Conservation (phyloP, 2,329 filamentous ascomycete species). For the Zasmidium citrigriseum region DNA sequence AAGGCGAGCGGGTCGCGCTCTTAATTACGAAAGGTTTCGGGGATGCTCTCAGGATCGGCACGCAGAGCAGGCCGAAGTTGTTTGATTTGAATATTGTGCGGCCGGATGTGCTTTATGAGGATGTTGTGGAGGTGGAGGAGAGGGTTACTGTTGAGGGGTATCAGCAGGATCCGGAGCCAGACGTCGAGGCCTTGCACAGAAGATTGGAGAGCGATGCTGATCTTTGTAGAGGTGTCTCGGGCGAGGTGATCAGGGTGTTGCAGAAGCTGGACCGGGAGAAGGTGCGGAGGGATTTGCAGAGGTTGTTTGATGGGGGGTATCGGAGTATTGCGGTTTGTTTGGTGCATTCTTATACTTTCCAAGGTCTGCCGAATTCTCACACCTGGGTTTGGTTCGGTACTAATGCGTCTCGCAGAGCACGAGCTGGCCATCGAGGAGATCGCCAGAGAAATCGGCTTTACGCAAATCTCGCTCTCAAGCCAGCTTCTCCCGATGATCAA, state of each 20-base stretch:
- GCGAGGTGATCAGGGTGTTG: constrained; percentile 72
- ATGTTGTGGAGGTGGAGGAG: constrained; percentile 81
- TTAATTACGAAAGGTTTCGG: constrained; percentile 82
- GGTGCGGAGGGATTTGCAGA: constrained; percentile 61
- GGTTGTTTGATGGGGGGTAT: constrained; percentile 67
- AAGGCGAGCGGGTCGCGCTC: constrained; percentile 81
- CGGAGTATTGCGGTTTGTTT: constrained; percentile 81
- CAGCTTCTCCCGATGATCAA: constrained; percentile 83
- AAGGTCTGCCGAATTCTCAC: neutral
- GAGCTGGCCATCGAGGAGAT: constrained; percentile 73
- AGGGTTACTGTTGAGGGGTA: constrained; percentile 87
- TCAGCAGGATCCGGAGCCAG: constrained; percentile 53
- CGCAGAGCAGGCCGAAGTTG: constrained; percentile 82
- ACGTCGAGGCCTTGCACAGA: constrained; percentile 29
- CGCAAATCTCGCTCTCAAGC: constrained; percentile 76
- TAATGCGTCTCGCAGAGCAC: constrained; percentile 57
- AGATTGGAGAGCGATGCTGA: constrained; percentile 42
- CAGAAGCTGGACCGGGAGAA: constrained; percentile 57
- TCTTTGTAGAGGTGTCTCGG: constrained; percentile 69
- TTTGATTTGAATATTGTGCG: constrained; percentile 84
- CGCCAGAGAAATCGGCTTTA: constrained; percentile 77
- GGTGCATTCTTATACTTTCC: constrained; percentile 87
- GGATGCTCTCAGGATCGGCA: constrained; percentile 82
- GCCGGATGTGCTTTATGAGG: constrained; percentile 79
- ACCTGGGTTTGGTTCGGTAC: constrained; percentile 1